Conservation (phyloP, 176 grass and related monocot species). For the Oryza coarctata region DNA sequence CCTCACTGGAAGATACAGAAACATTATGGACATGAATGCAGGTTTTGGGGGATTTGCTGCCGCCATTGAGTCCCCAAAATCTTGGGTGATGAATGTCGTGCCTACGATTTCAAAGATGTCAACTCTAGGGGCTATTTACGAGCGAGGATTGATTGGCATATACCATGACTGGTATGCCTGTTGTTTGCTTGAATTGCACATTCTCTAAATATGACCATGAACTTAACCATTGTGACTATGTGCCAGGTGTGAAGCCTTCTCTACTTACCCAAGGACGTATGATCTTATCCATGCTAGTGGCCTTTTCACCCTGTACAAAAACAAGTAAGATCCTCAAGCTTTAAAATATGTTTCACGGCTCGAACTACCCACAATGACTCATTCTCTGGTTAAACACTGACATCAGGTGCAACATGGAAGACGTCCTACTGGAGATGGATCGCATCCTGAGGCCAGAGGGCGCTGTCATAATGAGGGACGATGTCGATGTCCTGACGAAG, state of each 20-base stretch:
- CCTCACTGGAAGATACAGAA: slow-evolving; percentile 74
- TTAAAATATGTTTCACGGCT: not conserved
- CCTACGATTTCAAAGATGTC: slow-evolving; percentile 57
- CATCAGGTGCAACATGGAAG: slow-evolving; percentile 69
- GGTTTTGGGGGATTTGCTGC: slow-evolving; percentile 75
- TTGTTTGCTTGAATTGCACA: not conserved
- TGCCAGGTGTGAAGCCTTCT: slow-evolving; percentile 85
- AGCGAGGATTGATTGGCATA: slow-evolving; percentile 85
- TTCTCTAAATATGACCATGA: not conserved
- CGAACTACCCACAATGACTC: not conserved
- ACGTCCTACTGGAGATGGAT: slow-evolving; percentile 83
- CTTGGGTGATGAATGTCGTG: slow-evolving; percentile 93
- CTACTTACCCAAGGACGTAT: slow-evolving; percentile 87
- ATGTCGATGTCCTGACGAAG: slow-evolving; percentile 59
- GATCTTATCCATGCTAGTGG: slow-evolving; percentile 76
- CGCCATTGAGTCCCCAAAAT: slow-evolving; percentile 64
- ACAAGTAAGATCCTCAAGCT: slow-evolving; percentile 51
- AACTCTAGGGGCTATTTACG: slow-evolving; percentile 73
- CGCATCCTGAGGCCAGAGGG: slow-evolving; percentile 87
- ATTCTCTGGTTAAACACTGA: slow-evolving; percentile 13
- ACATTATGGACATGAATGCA: slow-evolving; percentile 97
- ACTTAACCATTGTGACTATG: slow-evolving; percentile 10
- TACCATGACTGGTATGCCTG: slow-evolving; percentile 80
- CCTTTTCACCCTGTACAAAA: slow-evolving; percentile 78
- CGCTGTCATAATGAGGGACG: slow-evolving; percentile 62